These are phyloP conservation scores for Penicillium sp. DNA, from an alignment of 2,329 filamentous ascomycete genomes.

Conservation along the genomic window DNA sequence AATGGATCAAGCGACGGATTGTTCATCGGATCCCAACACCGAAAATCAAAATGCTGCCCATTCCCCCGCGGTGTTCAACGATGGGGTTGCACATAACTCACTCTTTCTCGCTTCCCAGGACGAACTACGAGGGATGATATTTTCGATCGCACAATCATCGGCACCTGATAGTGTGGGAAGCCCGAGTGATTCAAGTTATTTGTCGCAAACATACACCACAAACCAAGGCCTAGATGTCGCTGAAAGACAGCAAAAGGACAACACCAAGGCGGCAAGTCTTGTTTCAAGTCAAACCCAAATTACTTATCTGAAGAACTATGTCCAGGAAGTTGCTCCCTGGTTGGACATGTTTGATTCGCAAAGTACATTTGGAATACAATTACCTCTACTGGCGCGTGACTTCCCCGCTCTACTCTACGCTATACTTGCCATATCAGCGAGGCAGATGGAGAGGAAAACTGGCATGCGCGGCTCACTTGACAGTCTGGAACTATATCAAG, in stretches of 20 bases:
- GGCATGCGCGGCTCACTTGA: constrained; percentile 43
- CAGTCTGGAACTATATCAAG: constrained; percentile 52
- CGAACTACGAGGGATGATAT: constrained; percentile 42
- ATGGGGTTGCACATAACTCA: constrained; percentile 35
- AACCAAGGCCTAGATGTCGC: constrained; percentile 6
- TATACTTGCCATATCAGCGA: constrained; percentile 52
- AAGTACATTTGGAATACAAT: constrained; percentile 50
- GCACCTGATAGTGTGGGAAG: constrained; percentile 39
- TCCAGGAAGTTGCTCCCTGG: constrained; percentile 53
- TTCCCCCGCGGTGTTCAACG: neutral
- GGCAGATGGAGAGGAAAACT: constrained; percentile 51
- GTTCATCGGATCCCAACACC: too few relatives aligned
- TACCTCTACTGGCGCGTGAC: constrained; percentile 48
- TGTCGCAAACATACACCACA: constrained; percentile 4
- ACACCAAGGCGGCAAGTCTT: neutral
- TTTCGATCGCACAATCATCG: constrained; percentile 43
- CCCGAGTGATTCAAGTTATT: constrained; percentile 22
- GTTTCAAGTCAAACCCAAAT: constrained; percentile 33
- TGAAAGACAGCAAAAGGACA: constrained; percentile 2
- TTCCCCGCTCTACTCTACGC: constrained; percentile 47
- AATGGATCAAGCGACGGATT: too few relatives aligned
- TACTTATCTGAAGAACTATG: constrained; percentile 48
- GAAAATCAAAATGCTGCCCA: too few relatives aligned
- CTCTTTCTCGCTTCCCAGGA: constrained; percentile 45
- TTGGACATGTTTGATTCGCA: constrained; percentile 56